These are phyloP conservation scores for Aspergillus nidulans DNA, from an alignment of 495 filamentous ascomycete species.

Conservation along the genomic window DNA sequence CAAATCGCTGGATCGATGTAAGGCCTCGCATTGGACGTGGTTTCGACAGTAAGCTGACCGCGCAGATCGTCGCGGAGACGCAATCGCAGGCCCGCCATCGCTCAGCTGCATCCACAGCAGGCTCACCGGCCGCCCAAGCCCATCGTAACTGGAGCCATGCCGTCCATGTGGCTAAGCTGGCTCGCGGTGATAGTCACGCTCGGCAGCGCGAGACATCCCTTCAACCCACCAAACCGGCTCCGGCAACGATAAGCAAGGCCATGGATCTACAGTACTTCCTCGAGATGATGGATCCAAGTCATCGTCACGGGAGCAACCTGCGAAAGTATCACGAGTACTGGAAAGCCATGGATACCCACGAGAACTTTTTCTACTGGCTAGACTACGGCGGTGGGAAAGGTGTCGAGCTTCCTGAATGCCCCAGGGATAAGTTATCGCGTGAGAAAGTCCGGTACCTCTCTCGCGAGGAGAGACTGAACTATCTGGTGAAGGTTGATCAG, in stretches of 20 bases:
- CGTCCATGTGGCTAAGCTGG: constrained; percentile 64
- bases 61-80: constrained; percentile 58
- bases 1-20: constrained; percentile 64
- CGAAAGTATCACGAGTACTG: constrained; percentile 80
- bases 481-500: constrained; percentile 65
- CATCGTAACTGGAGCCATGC: constrained; percentile 71
- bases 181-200: constrained; percentile 48
- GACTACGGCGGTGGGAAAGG: constrained; percentile 70
- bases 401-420: constrained; percentile 54
- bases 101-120: constrained; percentile 22
- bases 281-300: constrained; percentile 89
- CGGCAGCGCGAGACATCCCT: constrained; percentile 27
- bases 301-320: constrained; percentile 82
- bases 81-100: constrained; percentile 53
- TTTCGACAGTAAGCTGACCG: background rate
- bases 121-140: constrained; percentile 35
- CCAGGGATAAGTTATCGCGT: constrained; percentile 61
- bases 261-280: constrained; percentile 91
- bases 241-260: constrained; percentile 53
- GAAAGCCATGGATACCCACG: constrained; percentile 67
- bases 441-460: constrained; percentile 72
- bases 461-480: constrained; percentile 65
- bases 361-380: constrained; percentile 98
- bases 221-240: constrained; percentile 13
- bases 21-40: background rate